Evolutionary conservation across 768 basidiomycete species (phyloP), one percentile per base, ranked within the genome.

Genomic region (Asterophora lycoperdoides): DNA sequence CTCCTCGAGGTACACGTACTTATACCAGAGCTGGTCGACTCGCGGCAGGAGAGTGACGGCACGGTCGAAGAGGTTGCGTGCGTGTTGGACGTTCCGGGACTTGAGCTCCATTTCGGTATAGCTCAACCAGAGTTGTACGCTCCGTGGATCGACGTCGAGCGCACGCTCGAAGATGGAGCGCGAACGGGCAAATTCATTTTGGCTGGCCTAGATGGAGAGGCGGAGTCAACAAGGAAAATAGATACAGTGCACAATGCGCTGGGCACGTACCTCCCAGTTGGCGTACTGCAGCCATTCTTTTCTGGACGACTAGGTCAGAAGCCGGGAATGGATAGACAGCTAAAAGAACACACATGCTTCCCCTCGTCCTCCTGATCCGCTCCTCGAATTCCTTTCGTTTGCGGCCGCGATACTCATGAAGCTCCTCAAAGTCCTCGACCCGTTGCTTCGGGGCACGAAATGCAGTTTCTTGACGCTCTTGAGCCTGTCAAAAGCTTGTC

Each of bases 31-130:
- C 62, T 95, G 89, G 65, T 99, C 94, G 41, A 99, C 84, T 38
- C 96, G 86, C 8, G 96, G 96, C 19, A 99, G 83, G 1, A 98
- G 78, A 5, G 95, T 99, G 53, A 99, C 93, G 2, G 93, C 93
- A 56, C 96, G 83, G 72, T 99, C 96, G 65, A 91, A 98, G 18
- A 98, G 78, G 68, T 99, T 99, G 43, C 96, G 86, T 0, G 96
- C 86, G 58, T 98, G 96, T 61, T 95, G 89, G 45, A 99, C 91
- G 61, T 99, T 98, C 53, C 96, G 89, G 5, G 90, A 88, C 69
- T 98, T 98, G 56, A 99, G 80, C 67, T 99, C 96, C 89, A 93
- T 93, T 67, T 99, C 95, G 5, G 90, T 86, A 68, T 95, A 96
- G 58, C 82, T 83, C 44, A 95, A 74, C 96, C 96, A 99, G 53